Percentiles rank a stretch among this genome's conserved stretches.
These are phyloP conservation scores for Thelephora aurantiotincta DNA, from an alignment of 768 basidiomycete species.

Conservation along the genomic window DNA sequence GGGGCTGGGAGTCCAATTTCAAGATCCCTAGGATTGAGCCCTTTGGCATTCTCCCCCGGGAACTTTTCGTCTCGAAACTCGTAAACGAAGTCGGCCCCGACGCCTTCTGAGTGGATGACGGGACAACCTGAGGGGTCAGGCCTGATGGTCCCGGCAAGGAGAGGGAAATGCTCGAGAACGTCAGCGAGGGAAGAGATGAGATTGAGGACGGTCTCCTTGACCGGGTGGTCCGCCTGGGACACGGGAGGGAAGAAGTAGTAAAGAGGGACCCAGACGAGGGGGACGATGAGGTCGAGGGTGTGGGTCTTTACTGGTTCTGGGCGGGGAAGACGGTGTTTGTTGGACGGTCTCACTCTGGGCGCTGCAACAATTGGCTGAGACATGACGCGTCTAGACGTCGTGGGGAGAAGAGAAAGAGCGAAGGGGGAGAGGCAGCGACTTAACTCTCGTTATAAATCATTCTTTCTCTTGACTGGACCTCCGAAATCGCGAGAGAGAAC, in stretches of 20 bases:
- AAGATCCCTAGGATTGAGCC: background rate
- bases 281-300: background rate
- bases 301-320: background rate
- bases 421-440: too few species aligned
- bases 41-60: background rate
- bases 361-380: background rate
- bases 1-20: background rate
- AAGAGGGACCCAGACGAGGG: background rate
- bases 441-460: too few species aligned
- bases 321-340: background rate
- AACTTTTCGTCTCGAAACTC: background rate
- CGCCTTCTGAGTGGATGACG: background rate
- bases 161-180: background rate
- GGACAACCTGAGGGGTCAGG: background rate
- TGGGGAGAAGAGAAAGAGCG: too few species aligned
- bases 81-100: background rate
- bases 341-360: background rate
- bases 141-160: background rate
- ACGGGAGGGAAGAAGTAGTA: background rate
- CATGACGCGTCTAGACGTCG: too few species aligned
- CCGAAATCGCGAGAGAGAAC: too few species aligned
- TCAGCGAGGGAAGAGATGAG: background rate
- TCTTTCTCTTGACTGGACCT: too few species aligned
- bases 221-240: background rate
- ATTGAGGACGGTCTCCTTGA: background rate